These are phyloP conservation scores for Triticum turgidum DNA, from an alignment of 176 grass and related monocot species.

Conservation along the genomic window DNA sequence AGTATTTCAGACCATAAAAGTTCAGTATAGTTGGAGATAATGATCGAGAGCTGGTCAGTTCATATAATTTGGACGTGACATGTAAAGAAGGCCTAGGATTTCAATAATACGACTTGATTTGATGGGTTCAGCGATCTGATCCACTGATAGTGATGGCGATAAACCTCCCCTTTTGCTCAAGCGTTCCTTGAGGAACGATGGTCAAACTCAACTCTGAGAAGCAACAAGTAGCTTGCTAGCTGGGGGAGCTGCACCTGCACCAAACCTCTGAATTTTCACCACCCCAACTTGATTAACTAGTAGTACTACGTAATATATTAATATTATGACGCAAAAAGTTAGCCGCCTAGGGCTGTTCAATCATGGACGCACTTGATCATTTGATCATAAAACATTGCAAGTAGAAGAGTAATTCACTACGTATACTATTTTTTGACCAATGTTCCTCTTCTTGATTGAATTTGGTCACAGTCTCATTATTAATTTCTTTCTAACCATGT, in stretches of 20 bases:
- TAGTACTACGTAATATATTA: not conserved
- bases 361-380: not conserved
- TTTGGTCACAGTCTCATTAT: not conserved
- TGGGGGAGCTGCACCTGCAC: not conserved
- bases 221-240: not conserved
- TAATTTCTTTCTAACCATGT: not conserved
- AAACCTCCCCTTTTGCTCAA: not conserved
- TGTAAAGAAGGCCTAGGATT: not conserved
- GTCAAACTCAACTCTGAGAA: slow-evolving; percentile 33
- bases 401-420: not conserved
- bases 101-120: not conserved
- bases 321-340: not conserved
- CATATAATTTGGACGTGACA: not conserved
- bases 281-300: not conserved
- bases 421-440: not conserved
- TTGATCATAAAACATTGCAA: not conserved
- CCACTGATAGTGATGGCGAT: not conserved
- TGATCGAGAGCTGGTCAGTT: not conserved
- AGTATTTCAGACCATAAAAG: not conserved
- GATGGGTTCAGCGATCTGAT: slow-evolving; percentile 21
- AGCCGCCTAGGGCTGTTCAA: not conserved
- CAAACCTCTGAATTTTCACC: not conserved
- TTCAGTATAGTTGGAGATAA: not conserved
- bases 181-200: not conserved
- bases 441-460: not conserved